These are phyloP conservation scores for Thelonectria discophora DNA, from an alignment of 2,329 filamentous ascomycete genomes.

Conservation along the genomic window DNA sequence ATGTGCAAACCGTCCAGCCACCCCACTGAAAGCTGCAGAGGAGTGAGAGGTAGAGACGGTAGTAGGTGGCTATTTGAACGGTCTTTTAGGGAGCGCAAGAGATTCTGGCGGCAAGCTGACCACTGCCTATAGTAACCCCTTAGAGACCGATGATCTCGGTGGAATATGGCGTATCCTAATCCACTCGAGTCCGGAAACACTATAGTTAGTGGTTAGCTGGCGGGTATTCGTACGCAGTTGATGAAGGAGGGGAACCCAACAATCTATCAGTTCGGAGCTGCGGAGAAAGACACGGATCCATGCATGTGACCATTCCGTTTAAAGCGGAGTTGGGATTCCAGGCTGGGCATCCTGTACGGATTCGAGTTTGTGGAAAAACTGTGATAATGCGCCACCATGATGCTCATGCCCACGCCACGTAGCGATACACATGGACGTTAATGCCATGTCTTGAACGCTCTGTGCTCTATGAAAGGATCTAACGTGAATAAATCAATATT, in stretches of 20 bases:
- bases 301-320: too few relatives aligned
- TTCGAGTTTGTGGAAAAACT: background rate
- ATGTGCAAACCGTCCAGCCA: background rate
- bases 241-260: background rate
- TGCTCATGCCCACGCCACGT: background rate
- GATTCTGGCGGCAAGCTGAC: background rate
- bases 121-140: background rate
- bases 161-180: background rate
- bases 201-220: background rate
- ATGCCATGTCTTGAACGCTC: background rate
- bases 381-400: background rate
- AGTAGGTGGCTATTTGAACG: too few relatives aligned
- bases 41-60: background rate
- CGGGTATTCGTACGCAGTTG: background rate
- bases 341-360: background rate
- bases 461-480: too few relatives aligned
- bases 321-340: too few relatives aligned
- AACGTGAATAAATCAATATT: too few relatives aligned
- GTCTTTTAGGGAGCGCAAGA: background rate
- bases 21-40: background rate
- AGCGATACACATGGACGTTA: background rate
- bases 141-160: background rate
- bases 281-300: background rate
- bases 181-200: background rate
- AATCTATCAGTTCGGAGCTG: background rate